These are phyloP conservation scores for Cyclocybe cylindracea DNA, from an alignment of 768 basidiomycete genomes.

Conservation along the genomic window DNA sequence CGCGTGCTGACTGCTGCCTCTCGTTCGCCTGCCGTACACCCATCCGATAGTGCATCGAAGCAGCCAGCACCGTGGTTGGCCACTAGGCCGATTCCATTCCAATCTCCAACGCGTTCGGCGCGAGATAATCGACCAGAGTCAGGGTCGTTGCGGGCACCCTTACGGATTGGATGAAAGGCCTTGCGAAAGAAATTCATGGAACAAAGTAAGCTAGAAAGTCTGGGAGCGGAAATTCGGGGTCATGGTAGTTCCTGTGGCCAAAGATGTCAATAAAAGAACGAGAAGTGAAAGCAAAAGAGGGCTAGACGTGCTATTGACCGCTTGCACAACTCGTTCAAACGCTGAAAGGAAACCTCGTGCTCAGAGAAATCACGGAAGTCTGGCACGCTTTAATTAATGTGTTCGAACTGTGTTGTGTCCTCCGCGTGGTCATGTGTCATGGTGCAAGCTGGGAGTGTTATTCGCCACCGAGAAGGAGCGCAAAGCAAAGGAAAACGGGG, in stretches of 20 bases:
- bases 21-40: slow-evolving; percentile 1
- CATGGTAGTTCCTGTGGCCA: slow-evolving; percentile 19
- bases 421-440: slow-evolving; percentile 14
- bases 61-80: slow-evolving; percentile 10
- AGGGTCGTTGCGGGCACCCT: slow-evolving; percentile 5
- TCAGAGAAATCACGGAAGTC: slow-evolving; percentile 5
- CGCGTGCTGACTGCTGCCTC: slow-evolving; percentile 23
- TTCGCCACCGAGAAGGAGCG: background rate
- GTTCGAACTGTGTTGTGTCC: slow-evolving; percentile 11
- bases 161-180: slow-evolving; percentile 2
- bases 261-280: slow-evolving; percentile 14
- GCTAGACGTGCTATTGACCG: slow-evolving; percentile 1
- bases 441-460: slow-evolving; percentile 2
- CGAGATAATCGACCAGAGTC: slow-evolving; percentile 14
- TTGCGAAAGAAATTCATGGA: slow-evolving; percentile 1
- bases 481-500: background rate
- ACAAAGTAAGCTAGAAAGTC: slow-evolving; percentile 6
- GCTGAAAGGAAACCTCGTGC: slow-evolving; percentile 9
- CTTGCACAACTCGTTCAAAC: slow-evolving; percentile 3
- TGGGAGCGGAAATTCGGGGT: slow-evolving; percentile 11
- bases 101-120: slow-evolving; percentile 11
- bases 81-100: slow-evolving; percentile 7
- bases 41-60: slow-evolving; percentile 16
- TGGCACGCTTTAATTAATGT: slow-evolving; percentile 16
- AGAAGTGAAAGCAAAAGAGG: slow-evolving; percentile 3